Conservation (phyloP, 2,329 filamentous ascomycete species). For the Sporothrix globosa region DNA sequence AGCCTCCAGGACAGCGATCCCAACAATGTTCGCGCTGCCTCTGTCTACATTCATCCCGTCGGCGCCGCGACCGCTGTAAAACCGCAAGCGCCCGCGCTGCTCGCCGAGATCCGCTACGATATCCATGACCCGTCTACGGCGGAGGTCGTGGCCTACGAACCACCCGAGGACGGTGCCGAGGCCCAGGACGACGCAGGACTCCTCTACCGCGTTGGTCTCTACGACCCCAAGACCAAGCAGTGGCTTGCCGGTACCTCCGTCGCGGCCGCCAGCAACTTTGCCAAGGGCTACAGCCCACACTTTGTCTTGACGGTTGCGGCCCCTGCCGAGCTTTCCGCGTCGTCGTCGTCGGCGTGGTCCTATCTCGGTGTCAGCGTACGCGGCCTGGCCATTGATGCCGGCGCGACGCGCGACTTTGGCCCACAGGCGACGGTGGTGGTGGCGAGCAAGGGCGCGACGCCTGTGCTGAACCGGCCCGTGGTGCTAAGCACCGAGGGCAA, state of each 20-base stretch:
- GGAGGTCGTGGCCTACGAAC: conserved; percentile 58
- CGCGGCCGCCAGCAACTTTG: conserved; percentile 60
- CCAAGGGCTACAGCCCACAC: conserved; percentile 63
- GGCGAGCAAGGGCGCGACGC: conserved; percentile 56
- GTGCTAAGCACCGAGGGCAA: conserved; percentile 64
- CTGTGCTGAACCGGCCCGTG: conserved; percentile 65
- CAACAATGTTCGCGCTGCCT: conserved; percentile 49
- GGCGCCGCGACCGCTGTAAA: conserved; percentile 37
- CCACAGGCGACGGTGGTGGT: conserved; percentile 59
- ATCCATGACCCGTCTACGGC: conserved; percentile 47
- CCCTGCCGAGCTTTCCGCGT: neutral
- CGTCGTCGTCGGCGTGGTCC: conserved; percentile 27
- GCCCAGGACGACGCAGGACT: conserved; percentile 47
- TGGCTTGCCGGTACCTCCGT: conserved; percentile 63
- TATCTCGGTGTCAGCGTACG: conserved; percentile 56
- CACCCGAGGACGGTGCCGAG: conserved; percentile 48
- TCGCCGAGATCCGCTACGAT: conserved; percentile 63
- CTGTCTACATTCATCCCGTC: conserved; percentile 60
- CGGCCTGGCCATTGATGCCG: conserved; percentile 65
- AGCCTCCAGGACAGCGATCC: conserved; percentile 28
- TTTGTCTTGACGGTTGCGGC: conserved; percentile 57
- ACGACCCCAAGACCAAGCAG: conserved; percentile 50
- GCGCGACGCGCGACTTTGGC: conserved; percentile 66
- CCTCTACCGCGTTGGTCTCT: conserved; percentile 63
- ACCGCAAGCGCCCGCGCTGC: conserved; percentile 44